Conservation (phyloP, 2,329 filamentous ascomycete species). For the Stemphylium lycopersici region DNA sequence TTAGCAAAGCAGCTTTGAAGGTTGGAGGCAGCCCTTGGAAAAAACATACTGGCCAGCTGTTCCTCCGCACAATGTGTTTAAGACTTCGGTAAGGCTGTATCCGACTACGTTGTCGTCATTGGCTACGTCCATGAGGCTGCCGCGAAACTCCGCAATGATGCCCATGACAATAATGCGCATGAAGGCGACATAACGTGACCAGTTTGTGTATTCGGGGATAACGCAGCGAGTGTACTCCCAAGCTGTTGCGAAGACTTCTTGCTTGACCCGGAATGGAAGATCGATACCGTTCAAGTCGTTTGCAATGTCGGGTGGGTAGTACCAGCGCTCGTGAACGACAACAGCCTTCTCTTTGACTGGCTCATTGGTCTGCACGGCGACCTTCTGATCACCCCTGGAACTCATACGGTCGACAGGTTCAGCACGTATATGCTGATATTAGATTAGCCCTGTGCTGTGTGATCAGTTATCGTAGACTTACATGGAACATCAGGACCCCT, state of each 20-base stretch:
- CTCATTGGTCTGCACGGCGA: neutral
- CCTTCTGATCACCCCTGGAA: no score
- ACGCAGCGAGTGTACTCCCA: constrained; percentile 31
- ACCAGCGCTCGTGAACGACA: constrained; percentile 3
- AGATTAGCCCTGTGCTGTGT: no score
- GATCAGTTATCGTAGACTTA: no score
- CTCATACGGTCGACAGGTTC: no score
- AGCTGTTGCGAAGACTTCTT: constrained; percentile 25
- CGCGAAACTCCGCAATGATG: constrained; percentile 3
- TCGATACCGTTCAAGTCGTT: constrained; percentile 8
- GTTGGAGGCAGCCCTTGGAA: neutral
- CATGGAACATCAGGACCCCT: no score
- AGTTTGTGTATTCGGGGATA: constrained; percentile 29
- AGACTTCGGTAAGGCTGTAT: constrained; percentile 3
- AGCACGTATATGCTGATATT: no score
- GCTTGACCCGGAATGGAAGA: neutral
- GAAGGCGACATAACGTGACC: constrained; percentile 31
- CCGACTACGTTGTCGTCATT: neutral
- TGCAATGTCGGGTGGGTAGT: constrained; percentile 7
- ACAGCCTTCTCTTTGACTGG: neutral
- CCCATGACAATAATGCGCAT: constrained; percentile 19
- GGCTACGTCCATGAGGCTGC: constrained; percentile 1
- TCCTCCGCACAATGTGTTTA: neutral
- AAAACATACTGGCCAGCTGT: constrained; percentile 1
- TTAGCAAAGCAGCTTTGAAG: neutral